Percentiles rank a stretch among this genome's conserved stretches.
Conservation (phyloP, 2,329 filamentous ascomycete genomes). For the Fusarium veterinarium region DNA sequence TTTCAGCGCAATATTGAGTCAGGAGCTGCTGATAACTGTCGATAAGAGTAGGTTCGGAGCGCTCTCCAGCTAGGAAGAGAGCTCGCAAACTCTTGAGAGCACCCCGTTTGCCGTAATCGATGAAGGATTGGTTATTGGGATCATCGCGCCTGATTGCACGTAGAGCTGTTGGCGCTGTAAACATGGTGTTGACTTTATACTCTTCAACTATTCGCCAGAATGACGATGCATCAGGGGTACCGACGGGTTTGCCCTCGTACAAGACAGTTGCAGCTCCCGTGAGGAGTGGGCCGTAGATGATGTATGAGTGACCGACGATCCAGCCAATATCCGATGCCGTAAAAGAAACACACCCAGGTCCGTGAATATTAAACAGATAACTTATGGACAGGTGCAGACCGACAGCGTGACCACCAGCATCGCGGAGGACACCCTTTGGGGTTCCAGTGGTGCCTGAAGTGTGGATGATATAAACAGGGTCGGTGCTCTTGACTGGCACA, state of each 20-base stretch:
- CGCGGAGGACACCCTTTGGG: constrained; percentile 85
- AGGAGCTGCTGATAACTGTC: constrained; percentile 83
- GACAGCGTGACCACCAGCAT: constrained; percentile 88
- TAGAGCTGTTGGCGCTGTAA: constrained; percentile 88
- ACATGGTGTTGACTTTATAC: constrained; percentile 85
- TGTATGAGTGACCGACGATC: constrained; percentile 78
- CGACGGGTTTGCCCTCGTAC: constrained; percentile 94
- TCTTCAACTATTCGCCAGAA: constrained; percentile 91
- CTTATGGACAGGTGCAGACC: constrained; percentile 84
- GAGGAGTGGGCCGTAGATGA: constrained; percentile 88
- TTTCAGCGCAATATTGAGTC: constrained; percentile 70
- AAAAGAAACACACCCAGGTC: constrained; percentile 80
- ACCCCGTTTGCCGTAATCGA: constrained; percentile 71
- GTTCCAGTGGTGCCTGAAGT: constrained; percentile 85
- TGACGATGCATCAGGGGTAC: constrained; percentile 85
- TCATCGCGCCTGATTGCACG: constrained; percentile 90
- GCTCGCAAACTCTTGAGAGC: constrained; percentile 78
- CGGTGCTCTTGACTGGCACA: constrained; percentile 81
- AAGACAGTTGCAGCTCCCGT: constrained; percentile 87
- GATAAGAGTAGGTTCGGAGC: constrained; percentile 88
- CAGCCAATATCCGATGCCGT: constrained; percentile 90
- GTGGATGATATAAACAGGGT: constrained; percentile 91
- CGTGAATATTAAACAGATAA: constrained; percentile 84
- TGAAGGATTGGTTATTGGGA: constrained; percentile 75
- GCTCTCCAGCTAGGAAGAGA: constrained; percentile 88